Evolutionary conservation across 768 basidiomycete genomes (phyloP).

Genomic region (Kwoniella dejecticola): DNA sequence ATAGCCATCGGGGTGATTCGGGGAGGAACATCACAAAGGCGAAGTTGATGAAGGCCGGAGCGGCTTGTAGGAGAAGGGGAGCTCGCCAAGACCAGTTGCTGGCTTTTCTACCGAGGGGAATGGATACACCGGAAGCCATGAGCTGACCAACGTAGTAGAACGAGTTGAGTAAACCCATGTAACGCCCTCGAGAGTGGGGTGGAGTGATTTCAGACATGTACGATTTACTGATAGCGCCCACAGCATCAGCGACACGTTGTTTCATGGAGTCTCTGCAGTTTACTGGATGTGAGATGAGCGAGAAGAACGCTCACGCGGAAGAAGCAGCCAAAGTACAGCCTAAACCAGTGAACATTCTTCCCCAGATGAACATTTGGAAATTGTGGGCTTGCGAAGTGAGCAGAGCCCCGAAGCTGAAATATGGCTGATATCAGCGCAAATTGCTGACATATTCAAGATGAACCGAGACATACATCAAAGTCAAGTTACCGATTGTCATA

Average conservation of each 20-base stretch:
- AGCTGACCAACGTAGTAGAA: constrained; percentile 39
- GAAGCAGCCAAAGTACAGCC: constrained; percentile 60
- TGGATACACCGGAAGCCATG: constrained; percentile 27
- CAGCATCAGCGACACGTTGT: neutral
- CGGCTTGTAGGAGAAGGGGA: constrained; percentile 61
- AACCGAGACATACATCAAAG: constrained; percentile 57
- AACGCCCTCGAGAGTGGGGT: constrained; percentile 61
- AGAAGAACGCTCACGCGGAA: constrained; percentile 49
- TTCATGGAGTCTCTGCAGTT: too few species aligned
- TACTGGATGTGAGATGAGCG: neutral
- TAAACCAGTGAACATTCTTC: constrained; percentile 61
- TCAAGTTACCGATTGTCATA: constrained; percentile 61
- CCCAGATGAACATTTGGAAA: constrained; percentile 57
- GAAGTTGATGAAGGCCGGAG: constrained; percentile 61
- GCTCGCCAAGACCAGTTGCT: constrained; percentile 51
- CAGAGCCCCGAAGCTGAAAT: constrained; percentile 57
- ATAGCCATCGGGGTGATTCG: constrained; percentile 61
- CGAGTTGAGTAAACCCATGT: constrained; percentile 59
- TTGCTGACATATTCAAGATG: neutral
- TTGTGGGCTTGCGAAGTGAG: constrained; percentile 60
- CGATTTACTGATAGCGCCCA: constrained; percentile 53
- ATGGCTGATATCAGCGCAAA: constrained; percentile 6
- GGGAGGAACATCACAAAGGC: constrained; percentile 61
- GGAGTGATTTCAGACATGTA: constrained; percentile 63
- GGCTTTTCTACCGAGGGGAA: constrained; percentile 21